Evolutionary conservation across 768 basidiomycete species (phyloP).

Genomic region (Cystofilobasidium ferigula): DNA sequence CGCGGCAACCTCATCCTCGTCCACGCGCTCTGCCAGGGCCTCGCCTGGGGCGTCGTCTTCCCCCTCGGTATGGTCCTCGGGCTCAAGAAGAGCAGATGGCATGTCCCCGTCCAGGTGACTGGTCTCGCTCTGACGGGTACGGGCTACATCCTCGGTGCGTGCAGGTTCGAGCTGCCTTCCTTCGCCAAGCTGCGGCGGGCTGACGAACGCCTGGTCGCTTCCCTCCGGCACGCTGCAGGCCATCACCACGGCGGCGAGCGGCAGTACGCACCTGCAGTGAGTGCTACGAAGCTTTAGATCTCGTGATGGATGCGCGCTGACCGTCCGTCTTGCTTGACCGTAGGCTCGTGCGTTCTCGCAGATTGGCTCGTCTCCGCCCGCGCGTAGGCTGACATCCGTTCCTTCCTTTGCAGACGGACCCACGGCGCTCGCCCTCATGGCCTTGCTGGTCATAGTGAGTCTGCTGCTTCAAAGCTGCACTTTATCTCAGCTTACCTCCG

Average conservation of each 20-base stretch:
- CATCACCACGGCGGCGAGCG: slow-evolving; percentile 70
- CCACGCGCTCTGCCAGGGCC: slow-evolving; percentile 2
- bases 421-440: neutral
- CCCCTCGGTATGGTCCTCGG: slow-evolving; percentile 24
- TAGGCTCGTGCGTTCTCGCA: neutral
- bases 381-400: neutral
- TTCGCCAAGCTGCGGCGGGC: neutral
- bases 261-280: slow-evolving; percentile 55
- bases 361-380: neutral
- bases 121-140: neutral
- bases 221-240: slow-evolving; percentile 39
- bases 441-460: neutral
- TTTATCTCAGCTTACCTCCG: neutral
- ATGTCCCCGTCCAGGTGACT: slow-evolving; percentile 16
- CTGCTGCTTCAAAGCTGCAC: neutral
- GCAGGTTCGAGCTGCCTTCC: neutral
- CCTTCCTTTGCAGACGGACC: neutral
- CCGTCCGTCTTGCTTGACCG: neutral
- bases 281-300: no score
- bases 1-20: slow-evolving; percentile 12
- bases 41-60: slow-evolving; percentile 18
- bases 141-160: slow-evolving; percentile 19
- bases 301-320: no score
- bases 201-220: neutral
- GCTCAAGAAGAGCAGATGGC: slow-evolving; percentile 23